Base-by-base conservation (phyloP, 2,329 filamentous ascomycete genomes). In the Zymoseptoria passerinii region DNA sequence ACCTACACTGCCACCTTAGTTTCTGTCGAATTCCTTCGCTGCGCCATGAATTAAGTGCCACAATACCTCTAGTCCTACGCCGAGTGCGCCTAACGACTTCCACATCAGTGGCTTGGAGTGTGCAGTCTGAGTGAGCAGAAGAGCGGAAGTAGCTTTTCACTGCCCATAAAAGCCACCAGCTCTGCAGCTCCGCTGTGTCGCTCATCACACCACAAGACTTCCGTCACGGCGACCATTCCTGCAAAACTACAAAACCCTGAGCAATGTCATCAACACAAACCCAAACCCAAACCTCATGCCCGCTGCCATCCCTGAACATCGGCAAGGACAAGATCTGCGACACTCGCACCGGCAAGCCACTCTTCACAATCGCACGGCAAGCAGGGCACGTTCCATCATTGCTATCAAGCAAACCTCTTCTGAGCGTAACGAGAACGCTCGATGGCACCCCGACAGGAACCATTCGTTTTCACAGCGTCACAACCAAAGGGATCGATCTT, bases 381-480 rank as follows among this genome's bases (percentile, higher is more conserved):
- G 57, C 66, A 9, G 58, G 58, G 3, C 60, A 62, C 48, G 48
- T 64, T n/a, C 63, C 65, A 6, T 59, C 62, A 1, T 61, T 65
- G 53, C 58, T 65, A 13, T 66, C 64, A 19, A 62, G 53, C 16
- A 65, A 65, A 52, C 60, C 65, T 1, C 53, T 64, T 6, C 44
- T 68, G 5, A 63, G 54, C 1, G 49, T 67, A 2, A 63, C 57
- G 9, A 56, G 57, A 18, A 56, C 57, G 2, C 52, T 51, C 8
- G 61, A 59, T 13, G 50, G 53, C 28, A 20, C 48, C 1, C 40
- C 56, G 2, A 56, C 67, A 48, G 66, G 64, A 3, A 62, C 55
- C 2, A 62, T 68, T 3, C 59, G 62, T 8, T 67, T 66, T 52
- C 61, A 66, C 54, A 52, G 48, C 10, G 44, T 65, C n/a, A 58